Percentiles rank a stretch among this genome's conserved stretches.
Evolutionary conservation across 1,139 yeast genomes (phyloP).

Genomic region (Yamadazyma atlantica): DNA sequence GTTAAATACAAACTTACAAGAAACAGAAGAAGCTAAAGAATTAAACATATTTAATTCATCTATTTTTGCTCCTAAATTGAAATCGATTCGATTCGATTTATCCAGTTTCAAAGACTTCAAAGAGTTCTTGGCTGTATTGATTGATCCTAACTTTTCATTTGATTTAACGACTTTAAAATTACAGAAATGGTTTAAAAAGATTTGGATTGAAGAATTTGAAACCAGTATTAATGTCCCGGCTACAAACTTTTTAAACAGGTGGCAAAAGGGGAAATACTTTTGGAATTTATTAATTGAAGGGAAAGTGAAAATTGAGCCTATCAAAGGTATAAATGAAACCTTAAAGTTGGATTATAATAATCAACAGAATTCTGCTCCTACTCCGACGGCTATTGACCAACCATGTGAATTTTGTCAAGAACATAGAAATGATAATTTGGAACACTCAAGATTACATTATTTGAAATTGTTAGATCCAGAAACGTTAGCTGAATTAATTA

Average conservation of each 20-base stretch:
- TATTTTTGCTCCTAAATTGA: constrained; percentile 54
- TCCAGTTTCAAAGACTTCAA: constrained; percentile 44
- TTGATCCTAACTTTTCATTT: constrained; percentile 35
- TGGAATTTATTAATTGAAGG: constrained; percentile 76
- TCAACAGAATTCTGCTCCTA: constrained; percentile 12
- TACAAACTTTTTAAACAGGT: constrained; percentile 40
- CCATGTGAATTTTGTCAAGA: constrained; percentile 88
- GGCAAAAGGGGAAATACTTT: constrained; percentile 52
- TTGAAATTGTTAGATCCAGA: constrained; percentile 46
- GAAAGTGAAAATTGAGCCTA: constrained; percentile 80
- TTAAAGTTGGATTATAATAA: constrained; percentile 39
- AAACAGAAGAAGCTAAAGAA: constrained; percentile 7
- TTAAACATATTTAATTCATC: constrained; percentile 9
- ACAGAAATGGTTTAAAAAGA: constrained; percentile 60
- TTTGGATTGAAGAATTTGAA: constrained; percentile 78
- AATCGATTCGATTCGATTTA: constrained; percentile 61
- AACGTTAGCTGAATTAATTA: constrained; percentile 24
- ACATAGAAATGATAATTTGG: constrained; percentile 61
- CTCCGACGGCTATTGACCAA: constrained; percentile 72
- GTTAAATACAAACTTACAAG: constrained; percentile 6
- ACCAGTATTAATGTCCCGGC: constrained; percentile 46
- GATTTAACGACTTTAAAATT: constrained; percentile 48
- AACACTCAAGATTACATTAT: constrained; percentile 75
- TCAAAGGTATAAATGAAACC: constrained; percentile 78
- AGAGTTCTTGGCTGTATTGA: constrained; percentile 34